Conservation (phyloP, 1,284 basidiomycete genomes). For the Boletus chippewaensis region DNA sequence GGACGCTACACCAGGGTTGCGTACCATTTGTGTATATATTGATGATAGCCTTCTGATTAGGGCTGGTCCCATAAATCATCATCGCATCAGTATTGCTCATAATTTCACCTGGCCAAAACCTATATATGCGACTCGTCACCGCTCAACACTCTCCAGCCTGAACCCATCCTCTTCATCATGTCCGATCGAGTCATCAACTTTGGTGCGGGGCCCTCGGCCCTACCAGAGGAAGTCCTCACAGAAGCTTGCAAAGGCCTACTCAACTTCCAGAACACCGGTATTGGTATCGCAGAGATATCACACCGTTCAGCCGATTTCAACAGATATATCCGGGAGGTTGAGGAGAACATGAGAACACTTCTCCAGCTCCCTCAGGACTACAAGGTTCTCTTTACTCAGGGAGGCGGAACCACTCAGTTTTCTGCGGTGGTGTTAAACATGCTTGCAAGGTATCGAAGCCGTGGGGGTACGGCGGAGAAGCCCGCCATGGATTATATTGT, state of each 20-base stretch:
- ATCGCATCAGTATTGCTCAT: conserved; percentile 1
- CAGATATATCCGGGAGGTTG: conserved; percentile 61
- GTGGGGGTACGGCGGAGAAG: conserved; percentile 54
- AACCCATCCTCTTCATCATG: conserved; percentile 13
- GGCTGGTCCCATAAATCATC: neutral
- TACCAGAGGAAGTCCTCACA: conserved; percentile 76
- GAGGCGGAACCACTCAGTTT: conserved; percentile 87
- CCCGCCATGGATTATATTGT: conserved; percentile 79
- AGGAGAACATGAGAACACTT: conserved; percentile 64
- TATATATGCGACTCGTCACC: neutral
- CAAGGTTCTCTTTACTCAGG: conserved; percentile 85
- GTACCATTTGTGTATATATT: too few relatives aligned
- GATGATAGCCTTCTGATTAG: too few relatives aligned
- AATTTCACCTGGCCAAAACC: neutral
- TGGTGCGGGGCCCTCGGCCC: conserved; percentile 84
- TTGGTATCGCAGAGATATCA: conserved; percentile 90
- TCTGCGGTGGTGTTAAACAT: conserved; percentile 86
- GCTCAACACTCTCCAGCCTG: neutral
- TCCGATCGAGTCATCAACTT: conserved; percentile 70
- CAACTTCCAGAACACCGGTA: conserved; percentile 84
- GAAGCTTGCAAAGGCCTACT: conserved; percentile 76
- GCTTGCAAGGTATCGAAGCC: conserved; percentile 69
- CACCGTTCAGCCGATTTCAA: conserved; percentile 89
- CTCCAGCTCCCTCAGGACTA: conserved; percentile 81
- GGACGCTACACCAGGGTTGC: too few relatives aligned